These are phyloP conservation scores for Aschersonia sp. DNA, from an alignment of 2,329 filamentous ascomycete species.

Conservation along the genomic window DNA sequence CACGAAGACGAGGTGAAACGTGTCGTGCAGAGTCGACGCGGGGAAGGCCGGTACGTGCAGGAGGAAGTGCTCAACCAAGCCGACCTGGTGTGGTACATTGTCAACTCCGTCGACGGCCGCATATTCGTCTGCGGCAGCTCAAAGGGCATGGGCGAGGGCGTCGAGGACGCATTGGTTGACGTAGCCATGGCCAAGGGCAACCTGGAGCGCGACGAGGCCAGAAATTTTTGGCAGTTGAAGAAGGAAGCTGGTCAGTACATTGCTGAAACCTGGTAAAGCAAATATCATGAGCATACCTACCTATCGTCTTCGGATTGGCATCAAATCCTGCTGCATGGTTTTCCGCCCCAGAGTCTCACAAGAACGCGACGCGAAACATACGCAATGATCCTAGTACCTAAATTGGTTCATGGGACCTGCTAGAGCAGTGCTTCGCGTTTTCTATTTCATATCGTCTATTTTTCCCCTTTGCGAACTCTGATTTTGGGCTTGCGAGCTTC, in stretches of 20 bases:
- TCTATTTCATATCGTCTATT: too few species aligned
- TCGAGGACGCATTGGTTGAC: slow-evolving; percentile 74
- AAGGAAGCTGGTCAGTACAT: slow-evolving; percentile 90
- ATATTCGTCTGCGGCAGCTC: slow-evolving; percentile 94
- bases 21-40: slow-evolving; percentile 61
- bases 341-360: too few species aligned
- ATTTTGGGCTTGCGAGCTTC: too few species aligned
- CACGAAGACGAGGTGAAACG: slow-evolving; percentile 78
- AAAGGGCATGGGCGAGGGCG: slow-evolving; percentile 95
- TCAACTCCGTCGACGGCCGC: slow-evolving; percentile 89
- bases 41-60: slow-evolving; percentile 83
- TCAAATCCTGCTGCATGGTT: too few species aligned
- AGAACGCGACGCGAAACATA: too few species aligned
- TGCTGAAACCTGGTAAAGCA: slow-evolving; percentile 56
- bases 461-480: too few species aligned
- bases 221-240: slow-evolving; percentile 82
- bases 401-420: too few species aligned
- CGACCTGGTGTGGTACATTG: slow-evolving; percentile 95
- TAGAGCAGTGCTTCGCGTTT: too few species aligned
- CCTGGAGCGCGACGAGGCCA: slow-evolving; percentile 65
- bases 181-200: slow-evolving; percentile 90
- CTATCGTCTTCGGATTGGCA: too few species aligned
- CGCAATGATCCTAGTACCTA: too few species aligned
- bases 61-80: slow-evolving; percentile 86
- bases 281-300: neutral